Conservation (phyloP, 1,284 basidiomycete genomes). For the Marasmius sp. region DNA sequence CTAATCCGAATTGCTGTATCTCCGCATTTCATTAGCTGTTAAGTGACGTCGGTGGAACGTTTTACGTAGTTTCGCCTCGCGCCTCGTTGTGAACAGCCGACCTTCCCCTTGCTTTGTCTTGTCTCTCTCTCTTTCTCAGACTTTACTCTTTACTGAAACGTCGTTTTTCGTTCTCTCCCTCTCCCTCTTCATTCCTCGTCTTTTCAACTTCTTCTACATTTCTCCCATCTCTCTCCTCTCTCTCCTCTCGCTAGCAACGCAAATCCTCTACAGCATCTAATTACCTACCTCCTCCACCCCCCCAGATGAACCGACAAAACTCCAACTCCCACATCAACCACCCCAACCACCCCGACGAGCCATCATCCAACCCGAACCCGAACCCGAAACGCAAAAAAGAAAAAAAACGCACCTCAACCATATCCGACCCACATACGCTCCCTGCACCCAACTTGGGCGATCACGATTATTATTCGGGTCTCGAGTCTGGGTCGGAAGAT, state of each 20-base stretch:
- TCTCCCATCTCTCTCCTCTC: neutral
- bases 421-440: neutral
- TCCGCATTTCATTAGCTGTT: too few species aligned
- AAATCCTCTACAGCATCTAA: neutral
- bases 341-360: too few species aligned
- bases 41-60: too few species aligned
- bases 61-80: too few species aligned
- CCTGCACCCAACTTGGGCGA: neutral
- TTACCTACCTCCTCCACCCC: neutral
- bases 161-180: neutral
- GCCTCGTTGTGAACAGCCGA: too few species aligned
- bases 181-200: neutral
- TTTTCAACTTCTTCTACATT: neutral
- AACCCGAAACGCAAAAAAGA: neutral
- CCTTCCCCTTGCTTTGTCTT: too few species aligned
- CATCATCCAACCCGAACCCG: too few species aligned
- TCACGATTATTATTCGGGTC: conserved; percentile 43
- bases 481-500: conserved; percentile 17
- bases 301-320: neutral
- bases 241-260: neutral
- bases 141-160: too few species aligned
- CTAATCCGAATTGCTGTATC: too few species aligned
- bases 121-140: too few species aligned
- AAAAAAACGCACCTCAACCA: neutral
- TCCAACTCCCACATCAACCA: neutral